Conservation (phyloP, 1,284 basidiomycete genomes). For the Clitocybe nebularis region DNA sequence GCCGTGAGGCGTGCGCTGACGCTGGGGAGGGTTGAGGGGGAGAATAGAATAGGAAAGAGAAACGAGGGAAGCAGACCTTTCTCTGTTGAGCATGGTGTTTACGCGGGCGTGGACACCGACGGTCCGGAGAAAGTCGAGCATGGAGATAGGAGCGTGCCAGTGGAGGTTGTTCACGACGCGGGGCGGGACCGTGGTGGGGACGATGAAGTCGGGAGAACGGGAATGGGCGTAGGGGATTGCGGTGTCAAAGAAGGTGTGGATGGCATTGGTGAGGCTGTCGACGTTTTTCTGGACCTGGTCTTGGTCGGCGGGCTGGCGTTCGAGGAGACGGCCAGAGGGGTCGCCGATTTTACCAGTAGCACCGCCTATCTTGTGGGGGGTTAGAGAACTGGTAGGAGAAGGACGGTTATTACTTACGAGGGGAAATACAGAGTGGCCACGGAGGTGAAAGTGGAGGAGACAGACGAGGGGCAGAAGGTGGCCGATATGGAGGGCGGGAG, state of each 20-base stretch:
- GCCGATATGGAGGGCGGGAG: slow-evolving; percentile 86
- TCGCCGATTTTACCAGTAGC: slow-evolving; percentile 97
- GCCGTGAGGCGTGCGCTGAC: slow-evolving; percentile 82
- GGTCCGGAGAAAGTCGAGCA: slow-evolving; percentile 84
- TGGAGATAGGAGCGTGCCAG: slow-evolving; percentile 73
- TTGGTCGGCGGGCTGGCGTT: slow-evolving; percentile 69
- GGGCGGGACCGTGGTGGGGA: too few relatives aligned
- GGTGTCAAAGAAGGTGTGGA: slow-evolving; percentile 70
- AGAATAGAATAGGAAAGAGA: slow-evolving; percentile 4
- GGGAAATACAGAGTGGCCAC: slow-evolving; percentile 79
- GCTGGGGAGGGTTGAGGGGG: slow-evolving; percentile 37
- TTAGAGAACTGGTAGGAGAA: not conserved
- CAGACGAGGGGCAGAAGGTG: slow-evolving; percentile 89
- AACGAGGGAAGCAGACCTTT: slow-evolving; percentile 58
- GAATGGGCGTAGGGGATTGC: slow-evolving; percentile 58
- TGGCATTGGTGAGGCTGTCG: slow-evolving; percentile 56
- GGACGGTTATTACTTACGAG: slow-evolving; percentile 51
- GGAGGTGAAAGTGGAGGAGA: slow-evolving; percentile 82
- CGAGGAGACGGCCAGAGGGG: slow-evolving; percentile 85
- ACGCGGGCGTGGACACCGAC: slow-evolving; percentile 84
- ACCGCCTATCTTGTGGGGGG: slow-evolving; percentile 75
- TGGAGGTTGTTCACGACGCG: slow-evolving; percentile 85
- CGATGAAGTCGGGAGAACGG: slow-evolving; percentile 33
- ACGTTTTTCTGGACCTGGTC: slow-evolving; percentile 70
- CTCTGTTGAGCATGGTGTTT: slow-evolving; percentile 87